Percentiles rank a stretch among this genome's conserved stretches.
Conservation (phyloP, 352 stramenopile genomes). For the Thraustochytrium striatum region DNA sequence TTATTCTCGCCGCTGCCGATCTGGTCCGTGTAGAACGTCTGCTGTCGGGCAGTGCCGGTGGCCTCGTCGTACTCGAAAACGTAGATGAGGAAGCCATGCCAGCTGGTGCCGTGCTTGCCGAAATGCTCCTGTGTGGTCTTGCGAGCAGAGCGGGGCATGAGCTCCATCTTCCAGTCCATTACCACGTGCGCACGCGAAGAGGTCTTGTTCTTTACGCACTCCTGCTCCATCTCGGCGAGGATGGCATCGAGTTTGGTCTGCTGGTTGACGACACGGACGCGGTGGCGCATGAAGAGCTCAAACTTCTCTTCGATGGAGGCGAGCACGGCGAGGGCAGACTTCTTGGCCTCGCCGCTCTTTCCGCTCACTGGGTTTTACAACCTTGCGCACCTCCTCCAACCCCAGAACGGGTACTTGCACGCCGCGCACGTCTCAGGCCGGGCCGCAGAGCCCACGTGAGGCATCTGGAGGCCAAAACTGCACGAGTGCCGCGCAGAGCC, state of each 20-base stretch:
- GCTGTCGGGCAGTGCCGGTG: slow-evolving; percentile 9
- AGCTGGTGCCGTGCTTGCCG: not conserved
- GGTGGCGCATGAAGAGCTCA: not conserved
- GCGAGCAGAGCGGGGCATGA: not conserved
- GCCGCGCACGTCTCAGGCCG: not conserved
- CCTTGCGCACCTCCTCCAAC: not conserved
- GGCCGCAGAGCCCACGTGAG: not conserved
- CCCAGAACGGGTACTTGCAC: not conserved
- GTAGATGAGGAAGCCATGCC: slow-evolving; percentile 16
- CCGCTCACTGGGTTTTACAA: not conserved
- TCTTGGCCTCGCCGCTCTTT: not conserved
- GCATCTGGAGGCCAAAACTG: not conserved
- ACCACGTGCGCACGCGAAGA: not conserved
- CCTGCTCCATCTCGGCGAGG: not conserved
- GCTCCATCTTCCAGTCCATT: not conserved
- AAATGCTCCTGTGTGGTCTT: not conserved
- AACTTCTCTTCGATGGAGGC: not conserved
- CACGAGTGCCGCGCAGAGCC: not conserved
- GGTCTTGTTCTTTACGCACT: not conserved
- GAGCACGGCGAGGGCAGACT: not conserved
- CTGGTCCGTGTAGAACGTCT: slow-evolving; percentile 8
- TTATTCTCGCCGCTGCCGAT: not conserved
- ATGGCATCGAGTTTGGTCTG: not conserved
- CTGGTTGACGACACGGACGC: not conserved
- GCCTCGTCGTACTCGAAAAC: slow-evolving; percentile 27